Evolutionary conservation across 805 yeast genomes (phyloP), one percentile per base, ranked within the genome.

Genomic region (Zygotorulaspora sp.): DNA sequence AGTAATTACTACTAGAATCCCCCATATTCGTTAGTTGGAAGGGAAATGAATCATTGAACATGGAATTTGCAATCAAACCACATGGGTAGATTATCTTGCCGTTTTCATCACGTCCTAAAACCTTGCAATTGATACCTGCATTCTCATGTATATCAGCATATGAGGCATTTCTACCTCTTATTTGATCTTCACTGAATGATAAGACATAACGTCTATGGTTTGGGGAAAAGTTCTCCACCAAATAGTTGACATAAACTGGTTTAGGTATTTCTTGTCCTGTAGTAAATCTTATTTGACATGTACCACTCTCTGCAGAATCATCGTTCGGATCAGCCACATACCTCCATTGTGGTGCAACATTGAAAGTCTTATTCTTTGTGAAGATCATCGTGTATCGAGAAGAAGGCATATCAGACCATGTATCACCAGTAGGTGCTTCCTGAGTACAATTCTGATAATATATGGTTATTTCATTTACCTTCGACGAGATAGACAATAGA

Each of bases 171-270:
- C 75, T 58, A 8, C 98, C 98, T 38, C 77, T 75, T 30, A 90
- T 62, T 66, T 90, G 98, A 40, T 75, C 77, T 66, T 87, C 85
- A 63, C 88, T 89, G 61, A 78, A 87, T 16, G 95, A 83, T 48
- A 79, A 77, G 25, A 90, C 97, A 59, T 84, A 92, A 53, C 95
- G 85, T 53, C 98, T 78, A 65, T 90, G 98, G 61, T 90, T 90
- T 52, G 94, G 96, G 61, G 76, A 84, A 61, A 90, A 92, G 57
- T 87, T 87, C 38, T 96, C 88, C 51, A 90, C 65, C 52, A 80
- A 75, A 67, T 90, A 90, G 62, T 85, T 85, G 49, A 87, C 54
- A 54, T 70, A 87, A 10, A 88, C 68, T 2, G 95, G 89, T 3
- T 84, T 77, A 21, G 79, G 74, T 58, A 92, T 72, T 40, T 78